Conservation (phyloP, 1,284 basidiomycete genomes). For the Vanrija sp. region DNA sequence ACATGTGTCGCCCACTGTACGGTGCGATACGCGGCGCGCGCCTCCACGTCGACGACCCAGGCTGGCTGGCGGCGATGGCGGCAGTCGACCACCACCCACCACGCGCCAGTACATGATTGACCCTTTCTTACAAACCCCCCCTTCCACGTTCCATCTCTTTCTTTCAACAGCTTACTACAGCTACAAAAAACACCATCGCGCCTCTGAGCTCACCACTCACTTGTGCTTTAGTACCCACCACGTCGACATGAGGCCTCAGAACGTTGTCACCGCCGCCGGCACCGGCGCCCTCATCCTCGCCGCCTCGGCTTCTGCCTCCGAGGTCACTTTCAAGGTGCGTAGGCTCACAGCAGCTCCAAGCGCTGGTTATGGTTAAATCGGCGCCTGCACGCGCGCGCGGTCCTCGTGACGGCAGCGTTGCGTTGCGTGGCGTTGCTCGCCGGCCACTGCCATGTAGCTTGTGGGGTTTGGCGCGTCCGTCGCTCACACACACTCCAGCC, state of each 20-base stretch:
- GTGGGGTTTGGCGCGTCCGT: neutral
- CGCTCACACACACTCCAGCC: slow-evolving; percentile 55
- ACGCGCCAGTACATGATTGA: neutral
- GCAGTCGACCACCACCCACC: slow-evolving; percentile 8
- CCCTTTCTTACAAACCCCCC: neutral
- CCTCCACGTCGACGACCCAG: slow-evolving; percentile 20
- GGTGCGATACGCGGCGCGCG: neutral
- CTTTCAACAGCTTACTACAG: neutral
- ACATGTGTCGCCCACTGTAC: neutral
- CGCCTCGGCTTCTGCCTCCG: slow-evolving; percentile 31
- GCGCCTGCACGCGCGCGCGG: neutral
- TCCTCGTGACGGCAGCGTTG: neutral
- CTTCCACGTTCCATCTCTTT: slow-evolving; percentile 1
- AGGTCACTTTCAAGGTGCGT: slow-evolving; percentile 41
- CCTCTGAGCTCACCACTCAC: slow-evolving; percentile 1
- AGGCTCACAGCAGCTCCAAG: no score
- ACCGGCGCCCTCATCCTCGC: slow-evolving; percentile 41
- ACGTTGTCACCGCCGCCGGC: slow-evolving; percentile 41
- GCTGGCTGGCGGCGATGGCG: neutral
- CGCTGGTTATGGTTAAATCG: no score
- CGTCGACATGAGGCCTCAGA: slow-evolving; percentile 39
- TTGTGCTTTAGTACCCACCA: neutral
- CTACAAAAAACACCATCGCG: neutral
- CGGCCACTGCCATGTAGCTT: neutral
- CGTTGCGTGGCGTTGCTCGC: neutral